Conservation (phyloP, 2,329 filamentous ascomycete genomes). For the Alternaria viburni region DNA sequence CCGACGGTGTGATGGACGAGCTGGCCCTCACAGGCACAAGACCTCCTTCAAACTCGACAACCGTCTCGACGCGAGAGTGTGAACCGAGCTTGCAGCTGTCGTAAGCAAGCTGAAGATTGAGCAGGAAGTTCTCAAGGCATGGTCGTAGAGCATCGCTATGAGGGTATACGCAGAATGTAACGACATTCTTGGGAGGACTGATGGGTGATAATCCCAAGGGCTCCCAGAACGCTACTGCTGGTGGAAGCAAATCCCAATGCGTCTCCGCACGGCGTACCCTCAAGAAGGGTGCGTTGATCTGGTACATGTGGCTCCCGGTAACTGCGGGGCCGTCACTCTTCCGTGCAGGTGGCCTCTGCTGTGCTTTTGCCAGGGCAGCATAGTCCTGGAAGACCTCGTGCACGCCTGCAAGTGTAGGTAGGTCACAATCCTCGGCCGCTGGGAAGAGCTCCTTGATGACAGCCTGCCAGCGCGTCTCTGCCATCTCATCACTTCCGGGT, state of each 20-base stretch:
- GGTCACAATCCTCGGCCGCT: constrained; percentile 39
- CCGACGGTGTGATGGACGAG: constrained; percentile 21
- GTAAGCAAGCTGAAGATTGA: constrained; percentile 72
- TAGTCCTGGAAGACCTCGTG: constrained; percentile 54
- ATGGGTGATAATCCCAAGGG: constrained; percentile 75
- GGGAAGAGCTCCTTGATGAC: constrained; percentile 41
- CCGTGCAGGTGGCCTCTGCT: constrained; percentile 41
- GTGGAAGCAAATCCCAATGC: constrained; percentile 74
- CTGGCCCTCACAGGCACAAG: constrained; percentile 40
- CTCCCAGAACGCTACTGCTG: constrained; percentile 82
- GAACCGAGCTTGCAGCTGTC: constrained; percentile 75
- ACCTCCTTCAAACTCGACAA: constrained; percentile 46
- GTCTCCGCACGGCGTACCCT: constrained; percentile 74
- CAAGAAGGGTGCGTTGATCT: constrained; percentile 72
- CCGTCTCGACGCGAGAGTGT: constrained; percentile 57
- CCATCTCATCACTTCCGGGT: constrained; percentile 15
- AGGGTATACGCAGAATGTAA: constrained; percentile 74
- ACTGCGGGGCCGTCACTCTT: constrained; percentile 39
- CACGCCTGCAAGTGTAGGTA: constrained; percentile 45
- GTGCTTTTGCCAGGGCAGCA: constrained; percentile 41
- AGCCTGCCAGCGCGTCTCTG: constrained; percentile 29
- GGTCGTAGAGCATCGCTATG: constrained; percentile 67
- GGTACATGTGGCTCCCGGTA: constrained; percentile 39
- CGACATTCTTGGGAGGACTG: constrained; percentile 73
- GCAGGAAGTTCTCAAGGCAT: constrained; percentile 68